phyloP scores from a whole-genome alignment of 164 flowering plant species.

The Nymphaea colorata region DNA sequence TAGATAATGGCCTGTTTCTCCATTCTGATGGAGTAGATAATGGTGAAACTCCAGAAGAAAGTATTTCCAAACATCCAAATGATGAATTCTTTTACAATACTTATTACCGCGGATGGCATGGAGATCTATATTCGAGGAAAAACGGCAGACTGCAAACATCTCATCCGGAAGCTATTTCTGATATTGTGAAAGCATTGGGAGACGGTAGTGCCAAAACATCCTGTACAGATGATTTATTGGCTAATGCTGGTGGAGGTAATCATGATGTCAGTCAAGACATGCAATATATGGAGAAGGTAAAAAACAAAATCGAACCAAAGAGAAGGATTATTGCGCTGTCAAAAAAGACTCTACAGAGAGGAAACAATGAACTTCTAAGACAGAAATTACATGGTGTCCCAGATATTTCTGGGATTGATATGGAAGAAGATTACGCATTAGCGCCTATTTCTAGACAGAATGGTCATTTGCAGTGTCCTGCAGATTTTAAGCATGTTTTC shows the following conservation, averaged over 20 bases:
- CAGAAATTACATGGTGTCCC: conserved; percentile 19
- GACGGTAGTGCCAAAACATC: conserved; percentile 10
- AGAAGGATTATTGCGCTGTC: conserved; percentile 37
- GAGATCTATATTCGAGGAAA: conserved; percentile 9
- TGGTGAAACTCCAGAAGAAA: conserved; percentile 13
- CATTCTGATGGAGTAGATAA: conserved; percentile 16
- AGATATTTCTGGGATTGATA: conserved; percentile 8
- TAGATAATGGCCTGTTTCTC: conserved; percentile 14
- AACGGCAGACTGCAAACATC: conserved; percentile 9
- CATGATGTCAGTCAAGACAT: conserved; percentile 12
- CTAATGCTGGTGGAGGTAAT: conserved; percentile 13
- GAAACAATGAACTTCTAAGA: conserved; percentile 7
- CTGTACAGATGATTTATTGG: conserved; percentile 6
- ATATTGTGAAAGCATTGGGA: conserved; percentile 3
- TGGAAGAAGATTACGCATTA: conserved; percentile 6
- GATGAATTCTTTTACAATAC: conserved; percentile 6
- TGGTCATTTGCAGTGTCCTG: no score
- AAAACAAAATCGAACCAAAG: conserved; percentile 26
- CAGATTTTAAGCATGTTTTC: no score
- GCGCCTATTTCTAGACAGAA: background rate
- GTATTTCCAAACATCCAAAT: conserved; percentile 10
- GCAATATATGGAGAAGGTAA: conserved; percentile 24
- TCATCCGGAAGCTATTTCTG: conserved; percentile 15
- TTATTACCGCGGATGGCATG: conserved; percentile 9
- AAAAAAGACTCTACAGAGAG: conserved; percentile 6